Percentiles rank a stretch among this genome's conserved stretches.
Evolutionary conservation across 176 grass and related monocot genomes (phyloP).

Genomic region (Cenchrus purpureus): DNA sequence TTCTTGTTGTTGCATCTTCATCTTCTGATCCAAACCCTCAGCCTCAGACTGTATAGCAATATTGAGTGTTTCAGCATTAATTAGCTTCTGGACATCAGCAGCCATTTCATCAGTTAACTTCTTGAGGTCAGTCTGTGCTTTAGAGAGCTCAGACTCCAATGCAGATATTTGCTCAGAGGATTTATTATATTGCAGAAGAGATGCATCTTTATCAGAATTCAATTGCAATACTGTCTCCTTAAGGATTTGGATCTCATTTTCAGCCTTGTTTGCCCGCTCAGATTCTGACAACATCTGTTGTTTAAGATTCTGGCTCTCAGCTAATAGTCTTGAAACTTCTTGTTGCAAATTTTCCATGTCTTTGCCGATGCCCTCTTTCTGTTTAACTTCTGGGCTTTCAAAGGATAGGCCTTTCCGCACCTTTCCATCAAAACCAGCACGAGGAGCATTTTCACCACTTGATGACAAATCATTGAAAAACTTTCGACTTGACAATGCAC

Average conservation of each 20-base stretch:
- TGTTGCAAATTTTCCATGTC: conserved; percentile 64
- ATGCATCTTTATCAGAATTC: conserved; percentile 62
- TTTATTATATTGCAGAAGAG: conserved; percentile 56
- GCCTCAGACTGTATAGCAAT: conserved; percentile 58
- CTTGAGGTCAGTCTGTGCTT: conserved; percentile 63
- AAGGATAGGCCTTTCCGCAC: conserved; percentile 62
- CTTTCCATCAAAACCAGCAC: conserved; percentile 57
- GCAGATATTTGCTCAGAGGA: conserved; percentile 58
- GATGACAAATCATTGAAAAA: conserved; percentile 61
- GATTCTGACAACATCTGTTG: conserved; percentile 69
- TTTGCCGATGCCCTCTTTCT: conserved; percentile 46
- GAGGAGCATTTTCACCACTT: conserved; percentile 44
- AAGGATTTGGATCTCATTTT: conserved; percentile 61
- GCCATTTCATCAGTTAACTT: conserved; percentile 76
- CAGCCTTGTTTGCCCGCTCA: conserved; percentile 73
- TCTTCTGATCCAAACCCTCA: conserved; percentile 63
- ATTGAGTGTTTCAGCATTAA: conserved; percentile 67
- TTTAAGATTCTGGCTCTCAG: conserved; percentile 70
- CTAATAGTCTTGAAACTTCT: conserved; percentile 70
- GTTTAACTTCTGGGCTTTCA: conserved; percentile 62
- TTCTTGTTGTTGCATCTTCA: conserved; percentile 69
- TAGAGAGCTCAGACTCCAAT: conserved; percentile 67
- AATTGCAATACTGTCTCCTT: conserved; percentile 56
- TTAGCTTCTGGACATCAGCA: conserved; percentile 63
- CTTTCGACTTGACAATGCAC: conserved; percentile 50